Evolutionary conservation across 2,329 filamentous ascomycete genomes (phyloP).

Genomic region (Diaporthe vexans): DNA sequence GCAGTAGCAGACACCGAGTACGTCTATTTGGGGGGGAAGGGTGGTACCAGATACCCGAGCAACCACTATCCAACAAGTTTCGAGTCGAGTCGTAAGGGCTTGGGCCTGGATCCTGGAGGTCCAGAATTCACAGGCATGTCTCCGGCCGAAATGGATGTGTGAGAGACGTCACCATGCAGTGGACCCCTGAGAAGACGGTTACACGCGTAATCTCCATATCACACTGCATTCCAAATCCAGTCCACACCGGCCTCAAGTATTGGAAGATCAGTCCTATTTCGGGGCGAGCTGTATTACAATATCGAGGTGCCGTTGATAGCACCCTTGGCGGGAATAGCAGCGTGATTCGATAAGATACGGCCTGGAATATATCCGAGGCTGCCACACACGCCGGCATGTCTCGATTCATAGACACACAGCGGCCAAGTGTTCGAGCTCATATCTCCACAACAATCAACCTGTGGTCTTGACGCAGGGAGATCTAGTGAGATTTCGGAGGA

Average conservation of each 20-base stretch:
- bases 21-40: neutral
- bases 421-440: neutral
- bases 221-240: conserved; percentile 26
- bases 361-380: conserved; percentile 10
- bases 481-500: conserved; percentile 3
- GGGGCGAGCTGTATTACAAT: conserved; percentile 8
- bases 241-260: conserved; percentile 21
- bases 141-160: conserved; percentile 21
- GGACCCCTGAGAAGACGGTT: conserved; percentile 20
- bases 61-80: neutral
- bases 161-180: conserved; percentile 29
- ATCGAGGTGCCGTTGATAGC: neutral
- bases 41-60: conserved; percentile 19
- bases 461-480: conserved; percentile 6
- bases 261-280: neutral
- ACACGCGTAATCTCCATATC: conserved; percentile 38
- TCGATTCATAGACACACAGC: conserved; percentile 3
- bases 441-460: conserved; percentile 12
- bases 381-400: conserved; percentile 22
- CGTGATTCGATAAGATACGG: conserved; percentile 30
- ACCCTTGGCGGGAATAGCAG: neutral
- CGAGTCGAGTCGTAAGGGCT: neutral
- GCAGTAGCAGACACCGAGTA: neutral
- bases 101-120: conserved; percentile 22
- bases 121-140: conserved; percentile 16